Conservation (phyloP, 2,329 filamentous ascomycete species). For the Colletotrichum paranaense region DNA sequence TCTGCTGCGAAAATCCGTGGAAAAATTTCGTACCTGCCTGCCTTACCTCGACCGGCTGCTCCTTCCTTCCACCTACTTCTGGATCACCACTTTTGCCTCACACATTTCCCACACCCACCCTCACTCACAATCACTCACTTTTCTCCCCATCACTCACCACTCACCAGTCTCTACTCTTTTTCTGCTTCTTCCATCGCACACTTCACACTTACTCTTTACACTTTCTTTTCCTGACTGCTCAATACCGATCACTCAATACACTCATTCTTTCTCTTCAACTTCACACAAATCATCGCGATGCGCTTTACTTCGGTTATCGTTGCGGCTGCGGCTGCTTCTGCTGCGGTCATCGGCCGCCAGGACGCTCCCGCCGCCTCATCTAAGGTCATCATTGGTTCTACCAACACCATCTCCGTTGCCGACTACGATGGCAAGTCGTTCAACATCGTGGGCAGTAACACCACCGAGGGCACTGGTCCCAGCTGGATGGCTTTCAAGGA, state of each 20-base stretch:
- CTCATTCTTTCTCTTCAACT: neutral
- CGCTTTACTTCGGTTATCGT: conserved; percentile 17
- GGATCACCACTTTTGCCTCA: neutral
- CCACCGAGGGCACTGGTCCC: conserved; percentile 33
- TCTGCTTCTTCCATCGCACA: neutral
- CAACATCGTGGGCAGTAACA: conserved; percentile 42
- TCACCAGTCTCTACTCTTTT: neutral
- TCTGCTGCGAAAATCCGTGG: neutral
- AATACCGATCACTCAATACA: neutral
- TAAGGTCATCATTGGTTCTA: conserved; percentile 54
- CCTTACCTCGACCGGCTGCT: neutral
- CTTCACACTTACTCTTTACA: neutral
- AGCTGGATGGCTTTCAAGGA: conserved; percentile 59
- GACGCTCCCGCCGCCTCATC: neutral
- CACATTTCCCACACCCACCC: neutral
- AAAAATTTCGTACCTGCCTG: neutral
- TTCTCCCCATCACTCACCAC: neutral
- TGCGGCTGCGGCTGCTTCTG: conserved; percentile 23
- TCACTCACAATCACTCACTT: neutral
- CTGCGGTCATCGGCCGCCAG: conserved; percentile 27
- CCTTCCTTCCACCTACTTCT: neutral
- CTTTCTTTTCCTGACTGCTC: neutral
- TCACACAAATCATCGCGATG: conserved; percentile 10
- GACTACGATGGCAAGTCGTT: conserved; percentile 55
- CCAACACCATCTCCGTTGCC: conserved; percentile 52